Evolutionary conservation across 306 rosid species (phyloP).

Genomic region (Cajanus cajan): DNA sequence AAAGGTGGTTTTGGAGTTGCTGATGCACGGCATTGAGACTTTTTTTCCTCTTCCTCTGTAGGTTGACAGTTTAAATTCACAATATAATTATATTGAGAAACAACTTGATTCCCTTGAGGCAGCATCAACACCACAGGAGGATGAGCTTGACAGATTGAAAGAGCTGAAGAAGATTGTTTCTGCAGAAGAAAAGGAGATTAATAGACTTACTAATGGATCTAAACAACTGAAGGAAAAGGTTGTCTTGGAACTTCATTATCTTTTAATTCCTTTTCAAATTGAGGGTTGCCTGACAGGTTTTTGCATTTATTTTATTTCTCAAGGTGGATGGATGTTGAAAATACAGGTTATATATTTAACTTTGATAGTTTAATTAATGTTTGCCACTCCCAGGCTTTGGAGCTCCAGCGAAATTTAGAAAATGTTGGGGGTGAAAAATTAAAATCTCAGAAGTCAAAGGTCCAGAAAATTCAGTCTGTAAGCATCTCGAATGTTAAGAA

Average conservation of each 20-base stretch:
- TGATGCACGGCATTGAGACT: not conserved
- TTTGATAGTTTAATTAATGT: conserved; percentile 8
- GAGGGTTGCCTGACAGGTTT: conserved; percentile 17
- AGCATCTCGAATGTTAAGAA: conserved; percentile 39
- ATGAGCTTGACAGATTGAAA: conserved; percentile 67
- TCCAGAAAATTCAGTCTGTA: conserved; percentile 84
- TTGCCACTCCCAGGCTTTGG: conserved; percentile 55
- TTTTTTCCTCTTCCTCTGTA: conserved; percentile 32
- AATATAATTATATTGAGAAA: conserved; percentile 71
- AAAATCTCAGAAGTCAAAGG: conserved; percentile 78
- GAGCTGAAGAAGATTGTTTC: conserved; percentile 62
- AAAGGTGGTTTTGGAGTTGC: conserved; percentile 1
- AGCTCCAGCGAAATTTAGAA: conserved; percentile 82
- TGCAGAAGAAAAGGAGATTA: conserved; percentile 69
- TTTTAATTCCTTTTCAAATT: conserved; percentile 15
- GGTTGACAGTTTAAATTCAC: conserved; percentile 81
- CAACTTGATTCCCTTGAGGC: conserved; percentile 81
- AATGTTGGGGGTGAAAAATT: conserved; percentile 89
- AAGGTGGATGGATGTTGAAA: conserved; percentile 14
- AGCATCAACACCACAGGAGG: conserved; percentile 72
- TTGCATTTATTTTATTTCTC: conserved; percentile 14
- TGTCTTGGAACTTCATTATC: conserved; percentile 20
- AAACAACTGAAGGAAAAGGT: conserved; percentile 86
- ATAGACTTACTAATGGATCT: conserved; percentile 68
- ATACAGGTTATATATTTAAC: conserved; percentile 8